These are phyloP conservation scores for Phytophthora hibernalis DNA, from an alignment of 352 stramenopile species.

Conservation along the genomic window DNA sequence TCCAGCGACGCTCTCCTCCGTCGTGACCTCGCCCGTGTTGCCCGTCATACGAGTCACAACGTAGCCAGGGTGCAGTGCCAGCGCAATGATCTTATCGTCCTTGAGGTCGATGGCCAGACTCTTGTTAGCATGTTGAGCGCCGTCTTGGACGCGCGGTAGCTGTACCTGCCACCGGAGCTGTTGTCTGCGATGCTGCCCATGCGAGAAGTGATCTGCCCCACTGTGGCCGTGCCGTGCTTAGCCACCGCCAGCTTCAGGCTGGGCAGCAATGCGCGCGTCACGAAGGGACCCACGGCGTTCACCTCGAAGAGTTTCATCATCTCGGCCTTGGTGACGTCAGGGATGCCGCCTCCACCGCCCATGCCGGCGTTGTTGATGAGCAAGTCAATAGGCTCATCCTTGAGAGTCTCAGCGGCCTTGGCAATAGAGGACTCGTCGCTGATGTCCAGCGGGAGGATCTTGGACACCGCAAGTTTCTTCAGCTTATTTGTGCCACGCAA, in stretches of 20 bases:
- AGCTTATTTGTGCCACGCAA: slow-evolving; percentile 30
- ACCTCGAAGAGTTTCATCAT: slow-evolving; percentile 68
- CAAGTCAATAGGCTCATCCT: slow-evolving; percentile 59
- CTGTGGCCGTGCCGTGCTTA: slow-evolving; percentile 40
- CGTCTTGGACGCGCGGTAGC: slow-evolving; percentile 76
- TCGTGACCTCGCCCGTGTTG: slow-evolving; percentile 37
- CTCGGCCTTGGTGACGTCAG: slow-evolving; percentile 51
- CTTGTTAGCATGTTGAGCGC: slow-evolving; percentile 78
- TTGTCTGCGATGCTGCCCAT: slow-evolving; percentile 60
- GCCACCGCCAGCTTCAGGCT: slow-evolving; percentile 52
- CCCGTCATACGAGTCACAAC: slow-evolving; percentile 62
- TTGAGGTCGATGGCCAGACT: slow-evolving; percentile 58
- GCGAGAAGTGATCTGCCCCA: slow-evolving; percentile 54
- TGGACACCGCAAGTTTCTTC: slow-evolving; percentile 31
- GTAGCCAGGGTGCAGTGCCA: slow-evolving; percentile 63
- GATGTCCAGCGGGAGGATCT: slow-evolving; percentile 42
- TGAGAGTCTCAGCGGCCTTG: slow-evolving; percentile 43
- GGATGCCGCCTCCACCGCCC: slow-evolving; percentile 40
- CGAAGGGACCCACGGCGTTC: slow-evolving; percentile 64
- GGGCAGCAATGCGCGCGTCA: slow-evolving; percentile 55
- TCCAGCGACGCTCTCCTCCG: slow-evolving; percentile 46
- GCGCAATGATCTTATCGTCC: slow-evolving; percentile 46
- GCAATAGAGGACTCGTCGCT: slow-evolving; percentile 47
- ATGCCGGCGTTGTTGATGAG: slow-evolving; percentile 74
- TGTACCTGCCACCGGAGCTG: slow-evolving; percentile 44